phyloP scores from a whole-genome alignment of 352 stramenopile species.

The Pythium biforme region DNA sequence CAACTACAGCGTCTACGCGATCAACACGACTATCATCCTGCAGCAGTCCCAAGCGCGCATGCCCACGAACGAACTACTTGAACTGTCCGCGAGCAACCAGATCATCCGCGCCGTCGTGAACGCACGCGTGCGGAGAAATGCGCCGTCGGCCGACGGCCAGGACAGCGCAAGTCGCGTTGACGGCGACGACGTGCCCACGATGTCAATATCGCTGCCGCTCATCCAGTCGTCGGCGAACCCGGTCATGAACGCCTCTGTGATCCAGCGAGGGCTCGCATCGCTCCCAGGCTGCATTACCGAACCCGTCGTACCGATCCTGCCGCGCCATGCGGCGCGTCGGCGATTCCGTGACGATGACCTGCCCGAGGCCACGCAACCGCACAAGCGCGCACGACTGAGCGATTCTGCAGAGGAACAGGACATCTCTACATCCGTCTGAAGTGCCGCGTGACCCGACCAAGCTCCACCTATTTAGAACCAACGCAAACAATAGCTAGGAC shows the following conservation, averaged over 20 bases:
- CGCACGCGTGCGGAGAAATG: constrained; percentile 69
- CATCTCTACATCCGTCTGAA: constrained; percentile 49
- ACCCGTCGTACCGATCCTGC: constrained; percentile 65
- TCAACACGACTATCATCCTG: constrained; percentile 89
- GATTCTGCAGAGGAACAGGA: constrained; percentile 54
- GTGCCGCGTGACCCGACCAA: neutral
- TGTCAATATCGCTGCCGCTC: constrained; percentile 45
- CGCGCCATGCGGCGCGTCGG: constrained; percentile 61
- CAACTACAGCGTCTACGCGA: constrained; percentile 89
- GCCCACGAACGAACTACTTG: constrained; percentile 69
- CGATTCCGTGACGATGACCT: constrained; percentile 51
- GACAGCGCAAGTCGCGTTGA: neutral
- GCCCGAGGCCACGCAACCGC: constrained; percentile 28
- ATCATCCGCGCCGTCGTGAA: constrained; percentile 87
- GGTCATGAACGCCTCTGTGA: constrained; percentile 77
- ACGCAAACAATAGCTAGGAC: constrained; percentile 30
- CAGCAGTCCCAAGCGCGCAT: constrained; percentile 82
- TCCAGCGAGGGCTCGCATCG: constrained; percentile 50
- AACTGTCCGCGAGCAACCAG: constrained; percentile 82
- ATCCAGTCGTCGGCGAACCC: constrained; percentile 47
- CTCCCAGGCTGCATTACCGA: constrained; percentile 62
- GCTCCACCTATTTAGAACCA: constrained; percentile 25
- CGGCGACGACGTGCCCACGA: constrained; percentile 29
- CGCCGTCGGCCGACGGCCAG: constrained; percentile 17
- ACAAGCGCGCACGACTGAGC: constrained; percentile 60